Conservation (phyloP, 2,329 filamentous ascomycete genomes). For the Aspergillus pseudonomiae region DNA sequence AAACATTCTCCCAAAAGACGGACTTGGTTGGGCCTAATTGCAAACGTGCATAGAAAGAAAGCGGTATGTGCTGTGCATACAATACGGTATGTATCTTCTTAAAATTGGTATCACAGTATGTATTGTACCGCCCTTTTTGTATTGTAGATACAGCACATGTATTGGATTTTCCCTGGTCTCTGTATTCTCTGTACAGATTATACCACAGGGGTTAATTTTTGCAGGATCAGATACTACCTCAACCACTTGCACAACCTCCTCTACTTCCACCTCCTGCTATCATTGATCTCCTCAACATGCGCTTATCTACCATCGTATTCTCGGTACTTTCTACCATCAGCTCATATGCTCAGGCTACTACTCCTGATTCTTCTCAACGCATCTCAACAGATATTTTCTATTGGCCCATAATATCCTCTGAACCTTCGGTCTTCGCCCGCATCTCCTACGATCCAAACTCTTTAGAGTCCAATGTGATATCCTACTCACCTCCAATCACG, state of each 20-base stretch:
- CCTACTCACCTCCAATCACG: conserved; percentile 41
- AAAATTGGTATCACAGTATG: not conserved
- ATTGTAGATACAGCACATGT: not conserved
- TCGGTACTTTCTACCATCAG: conserved; percentile 21
- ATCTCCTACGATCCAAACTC: conserved; percentile 46
- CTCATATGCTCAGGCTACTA: conserved; percentile 16
- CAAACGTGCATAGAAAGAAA: no score
- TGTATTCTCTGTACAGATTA: not conserved
- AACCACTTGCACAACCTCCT: no score
- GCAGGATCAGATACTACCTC: not conserved
- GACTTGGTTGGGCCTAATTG: no score
- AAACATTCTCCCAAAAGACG: not conserved
- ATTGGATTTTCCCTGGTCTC: not conserved
- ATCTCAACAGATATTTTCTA: conserved; percentile 40
- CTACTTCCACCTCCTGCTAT: not conserved
- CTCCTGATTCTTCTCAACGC: conserved; percentile 20
- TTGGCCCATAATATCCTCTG: conserved; percentile 37
- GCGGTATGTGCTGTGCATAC: not conserved
- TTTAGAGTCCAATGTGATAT: conserved; percentile 38
- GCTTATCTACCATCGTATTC: conserved; percentile 9
- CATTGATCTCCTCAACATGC: conserved; percentile 16
- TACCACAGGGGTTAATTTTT: not conserved
- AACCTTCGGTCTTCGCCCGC: conserved; percentile 42
- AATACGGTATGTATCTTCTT: not conserved
- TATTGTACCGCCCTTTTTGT: not conserved